These are phyloP conservation scores for Scutellaria galericulata DNA, from an alignment of 257 asterid genomes.

Conservation along the genomic window DNA sequence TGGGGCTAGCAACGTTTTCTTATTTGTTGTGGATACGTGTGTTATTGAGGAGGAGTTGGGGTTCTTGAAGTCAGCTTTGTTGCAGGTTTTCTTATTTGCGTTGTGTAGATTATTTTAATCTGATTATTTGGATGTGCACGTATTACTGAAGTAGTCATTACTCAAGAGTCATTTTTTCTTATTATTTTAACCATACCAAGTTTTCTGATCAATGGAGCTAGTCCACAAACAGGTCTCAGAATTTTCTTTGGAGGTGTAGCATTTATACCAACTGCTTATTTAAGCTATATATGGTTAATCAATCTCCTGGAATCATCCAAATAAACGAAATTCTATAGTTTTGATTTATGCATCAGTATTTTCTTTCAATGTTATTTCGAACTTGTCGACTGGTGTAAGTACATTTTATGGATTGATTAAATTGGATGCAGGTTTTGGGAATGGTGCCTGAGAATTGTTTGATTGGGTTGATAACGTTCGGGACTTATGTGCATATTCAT, in stretches of 20 bases:
- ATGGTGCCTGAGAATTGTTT: conserved; percentile 92
- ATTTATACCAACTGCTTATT: conserved; percentile 2
- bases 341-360: conserved; percentile 2
- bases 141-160: conserved; percentile 16
- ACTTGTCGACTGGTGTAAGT: conserved; percentile 10
- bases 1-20: conserved; percentile 56
- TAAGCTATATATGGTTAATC: conserved; percentile 9
- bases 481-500: conserved; percentile 89
- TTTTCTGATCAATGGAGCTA: conserved; percentile 2
- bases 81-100: conserved; percentile 59
- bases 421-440: conserved; percentile 74
- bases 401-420: conserved; percentile 19
- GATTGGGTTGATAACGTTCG: conserved; percentile 89
- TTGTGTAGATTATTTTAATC: conserved; percentile 15
- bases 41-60: conserved; percentile 94
- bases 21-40: conserved; percentile 88
- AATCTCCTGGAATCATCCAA: conserved; percentile 5
- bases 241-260: conserved; percentile 20
- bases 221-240: not conserved
- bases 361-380: conserved; percentile 16
- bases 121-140: not conserved
- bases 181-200: conserved; percentile 15
- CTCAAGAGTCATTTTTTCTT: conserved; percentile 28
- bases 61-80: conserved; percentile 73
- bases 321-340: not conserved